Conservation (phyloP, 805 yeast genomes). For the Nakazawaea ernobii region DNA sequence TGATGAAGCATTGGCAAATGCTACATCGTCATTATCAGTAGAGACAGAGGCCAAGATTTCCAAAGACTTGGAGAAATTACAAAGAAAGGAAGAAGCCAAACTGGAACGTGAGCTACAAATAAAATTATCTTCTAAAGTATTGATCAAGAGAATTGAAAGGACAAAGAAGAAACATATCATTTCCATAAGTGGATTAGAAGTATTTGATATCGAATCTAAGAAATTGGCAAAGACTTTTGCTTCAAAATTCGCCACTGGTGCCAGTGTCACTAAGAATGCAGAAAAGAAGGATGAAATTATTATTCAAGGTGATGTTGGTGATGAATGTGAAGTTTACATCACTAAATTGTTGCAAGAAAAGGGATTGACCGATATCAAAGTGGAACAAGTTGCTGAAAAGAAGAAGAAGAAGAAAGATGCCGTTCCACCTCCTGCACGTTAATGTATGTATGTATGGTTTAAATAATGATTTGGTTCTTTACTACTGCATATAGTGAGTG, state of each 20-base stretch:
- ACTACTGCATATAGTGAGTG: no score
- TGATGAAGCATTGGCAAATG: conserved; percentile 49
- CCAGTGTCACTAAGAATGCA: conserved; percentile 81
- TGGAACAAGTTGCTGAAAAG: conserved; percentile 82
- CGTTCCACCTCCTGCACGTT: no score
- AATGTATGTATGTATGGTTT: no score
- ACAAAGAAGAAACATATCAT: conserved; percentile 85
- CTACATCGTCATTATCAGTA: conserved; percentile 53
- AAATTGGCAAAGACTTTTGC: conserved; percentile 90
- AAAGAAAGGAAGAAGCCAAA: conserved; percentile 78
- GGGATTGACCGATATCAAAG: conserved; percentile 78
- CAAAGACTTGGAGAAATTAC: conserved; percentile 77
- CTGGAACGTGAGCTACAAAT: conserved; percentile 79
- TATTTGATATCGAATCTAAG: conserved; percentile 83
- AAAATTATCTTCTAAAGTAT: conserved; percentile 73
- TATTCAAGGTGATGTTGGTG: conserved; percentile 93
- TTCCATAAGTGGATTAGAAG: conserved; percentile 82
- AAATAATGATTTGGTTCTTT: no score
- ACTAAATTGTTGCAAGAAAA: conserved; percentile 68
- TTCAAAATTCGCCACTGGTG: conserved; percentile 92
- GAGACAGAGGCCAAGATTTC: conserved; percentile 82
- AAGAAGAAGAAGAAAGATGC: conserved; percentile 54
- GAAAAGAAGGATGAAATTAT: conserved; percentile 91
- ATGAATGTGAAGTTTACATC: conserved; percentile 78
- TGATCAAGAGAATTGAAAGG: conserved; percentile 82